Evolutionary conservation across 2,329 filamentous ascomycete genomes (phyloP).

Genomic region (Arthroderma sp.): DNA sequence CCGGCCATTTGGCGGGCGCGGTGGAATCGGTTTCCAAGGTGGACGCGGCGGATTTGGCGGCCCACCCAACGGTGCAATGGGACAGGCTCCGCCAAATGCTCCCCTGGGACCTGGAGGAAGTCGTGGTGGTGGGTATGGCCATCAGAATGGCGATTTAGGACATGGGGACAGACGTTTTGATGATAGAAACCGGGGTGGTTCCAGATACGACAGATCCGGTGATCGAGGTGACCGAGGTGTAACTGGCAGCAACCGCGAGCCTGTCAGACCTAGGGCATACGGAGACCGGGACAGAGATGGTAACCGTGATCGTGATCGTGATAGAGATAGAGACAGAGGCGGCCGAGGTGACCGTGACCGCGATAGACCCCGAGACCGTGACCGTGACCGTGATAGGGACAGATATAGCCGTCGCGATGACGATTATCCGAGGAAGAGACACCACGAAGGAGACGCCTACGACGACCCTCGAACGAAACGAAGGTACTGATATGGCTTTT

Average conservation of each 20-base stretch:
- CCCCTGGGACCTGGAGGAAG: conserved; percentile 45
- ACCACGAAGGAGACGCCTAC: conserved; percentile 64
- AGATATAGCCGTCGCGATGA: conserved; percentile 41
- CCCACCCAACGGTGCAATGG: conserved; percentile 19
- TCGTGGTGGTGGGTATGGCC: conserved; percentile 37
- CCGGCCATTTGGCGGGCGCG: conserved; percentile 37
- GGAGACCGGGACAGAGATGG: conserved; percentile 38
- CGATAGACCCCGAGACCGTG: conserved; percentile 35
- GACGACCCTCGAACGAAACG: conserved; percentile 58
- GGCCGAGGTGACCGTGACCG: conserved; percentile 41
- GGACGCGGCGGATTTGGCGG: conserved; percentile 41
- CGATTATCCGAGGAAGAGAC: conserved; percentile 49
- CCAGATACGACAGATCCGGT: conserved; percentile 36
- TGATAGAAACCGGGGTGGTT: conserved; percentile 43
- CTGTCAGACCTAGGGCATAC: conserved; percentile 56
- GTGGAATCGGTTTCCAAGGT: conserved; percentile 47
- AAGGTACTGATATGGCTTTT: conserved; percentile 40
- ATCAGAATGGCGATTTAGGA: conserved; percentile 35
- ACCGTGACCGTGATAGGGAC: conserved; percentile 39
- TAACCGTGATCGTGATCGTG: conserved; percentile 45
- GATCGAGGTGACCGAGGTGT: conserved; percentile 36
- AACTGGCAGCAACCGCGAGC: conserved; percentile 73
- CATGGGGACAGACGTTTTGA: conserved; percentile 37
- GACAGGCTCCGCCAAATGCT: conserved; percentile 39
- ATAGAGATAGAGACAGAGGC: conserved; percentile 25